A percentile compares a stretch with the other conserved stretches of the same genome.
phyloP scores from a whole-genome alignment of 2,329 filamentous ascomycete species.

The Capronia americana region DNA sequence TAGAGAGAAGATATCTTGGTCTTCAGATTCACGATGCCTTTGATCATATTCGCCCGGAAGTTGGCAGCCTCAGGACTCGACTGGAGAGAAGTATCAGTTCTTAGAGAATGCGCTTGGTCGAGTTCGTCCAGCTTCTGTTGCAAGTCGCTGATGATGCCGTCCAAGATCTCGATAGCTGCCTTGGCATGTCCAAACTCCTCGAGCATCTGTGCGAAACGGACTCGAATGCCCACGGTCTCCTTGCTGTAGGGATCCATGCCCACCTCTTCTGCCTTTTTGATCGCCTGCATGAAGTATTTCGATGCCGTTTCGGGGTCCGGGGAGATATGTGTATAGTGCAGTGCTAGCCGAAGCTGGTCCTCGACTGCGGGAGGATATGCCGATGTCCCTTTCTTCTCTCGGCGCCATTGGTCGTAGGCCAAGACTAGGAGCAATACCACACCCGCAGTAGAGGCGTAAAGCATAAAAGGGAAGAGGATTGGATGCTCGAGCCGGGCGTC shows the following conservation, averaged over 20 bases:
- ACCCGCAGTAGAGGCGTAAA: conserved; percentile 48
- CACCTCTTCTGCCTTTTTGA: conserved; percentile 73
- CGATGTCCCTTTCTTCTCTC: conserved; percentile 50
- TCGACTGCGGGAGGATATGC: conserved; percentile 54
- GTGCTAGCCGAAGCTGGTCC: conserved; percentile 74
- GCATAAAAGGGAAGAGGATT: conserved; percentile 49
- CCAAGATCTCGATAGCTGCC: conserved; percentile 76
- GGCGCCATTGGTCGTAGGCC: conserved; percentile 52
- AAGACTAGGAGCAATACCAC: conserved; percentile 49
- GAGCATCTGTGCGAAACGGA: conserved; percentile 79
- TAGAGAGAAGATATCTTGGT: conserved; percentile 88
- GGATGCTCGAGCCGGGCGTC: conserved; percentile 44
- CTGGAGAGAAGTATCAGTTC: not conserved
- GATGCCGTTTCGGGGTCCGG: conserved; percentile 78
- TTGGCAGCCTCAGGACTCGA: conserved; percentile 12
- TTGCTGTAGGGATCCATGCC: conserved; percentile 88
- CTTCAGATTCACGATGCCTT: conserved; percentile 44
- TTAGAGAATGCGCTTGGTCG: conserved; percentile 38
- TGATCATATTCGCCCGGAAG: conserved; percentile 32
- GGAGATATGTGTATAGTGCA: conserved; percentile 83
- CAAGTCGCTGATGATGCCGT: conserved; percentile 75
- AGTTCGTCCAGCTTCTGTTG: conserved; percentile 56
- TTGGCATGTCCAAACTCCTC: conserved; percentile 75
- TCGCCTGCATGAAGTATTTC: conserved; percentile 80
- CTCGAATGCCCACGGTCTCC: conserved; percentile 86